Percentiles rank a stretch among this genome's conserved stretches.
phyloP scores from a whole-genome alignment of 2,329 filamentous ascomycete species.

The Exophiala viscosa region DNA sequence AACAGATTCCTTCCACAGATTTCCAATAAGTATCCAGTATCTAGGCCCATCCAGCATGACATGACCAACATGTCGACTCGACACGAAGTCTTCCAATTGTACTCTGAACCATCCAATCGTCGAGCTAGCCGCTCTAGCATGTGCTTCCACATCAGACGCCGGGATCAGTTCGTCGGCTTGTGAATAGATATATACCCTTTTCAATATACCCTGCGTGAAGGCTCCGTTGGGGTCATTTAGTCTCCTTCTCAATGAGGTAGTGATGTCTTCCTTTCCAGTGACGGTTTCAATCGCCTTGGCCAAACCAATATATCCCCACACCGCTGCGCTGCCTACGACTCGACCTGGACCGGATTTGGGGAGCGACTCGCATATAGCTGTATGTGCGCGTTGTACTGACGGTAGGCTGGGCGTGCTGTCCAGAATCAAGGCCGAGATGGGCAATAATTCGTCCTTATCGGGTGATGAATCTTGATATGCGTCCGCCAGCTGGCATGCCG shows the following conservation, averaged over 20 bases:
- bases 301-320: constrained; percentile 43
- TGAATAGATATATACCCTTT: constrained; percentile 53
- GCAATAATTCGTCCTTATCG: constrained; percentile 30
- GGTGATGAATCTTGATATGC: constrained; percentile 30
- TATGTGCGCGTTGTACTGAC: constrained; percentile 1
- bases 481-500: constrained; percentile 40
- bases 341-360: constrained; percentile 13
- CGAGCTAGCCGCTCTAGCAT: constrained; percentile 42
- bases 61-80: constrained; percentile 52
- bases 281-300: constrained; percentile 34
- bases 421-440: constrained; percentile 50
- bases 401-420: constrained; percentile 34
- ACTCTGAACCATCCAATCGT: constrained; percentile 30
- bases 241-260: constrained; percentile 30
- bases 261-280: constrained; percentile 27
- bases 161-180: constrained; percentile 48
- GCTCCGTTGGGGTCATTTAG: constrained; percentile 35
- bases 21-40: constrained; percentile 51
- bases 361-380: constrained; percentile 16
- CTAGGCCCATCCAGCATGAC: constrained; percentile 44
- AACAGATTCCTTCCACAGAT: constrained; percentile 41
- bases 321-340: constrained; percentile 2
- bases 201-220: constrained; percentile 43
- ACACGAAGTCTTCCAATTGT: constrained; percentile 45
- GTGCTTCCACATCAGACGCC: constrained; percentile 47